Percentiles rank a stretch among this genome's conserved stretches.
Evolutionary conservation across 345 rosid species (phyloP).

Genomic region (Abelmoschus esculentus): DNA sequence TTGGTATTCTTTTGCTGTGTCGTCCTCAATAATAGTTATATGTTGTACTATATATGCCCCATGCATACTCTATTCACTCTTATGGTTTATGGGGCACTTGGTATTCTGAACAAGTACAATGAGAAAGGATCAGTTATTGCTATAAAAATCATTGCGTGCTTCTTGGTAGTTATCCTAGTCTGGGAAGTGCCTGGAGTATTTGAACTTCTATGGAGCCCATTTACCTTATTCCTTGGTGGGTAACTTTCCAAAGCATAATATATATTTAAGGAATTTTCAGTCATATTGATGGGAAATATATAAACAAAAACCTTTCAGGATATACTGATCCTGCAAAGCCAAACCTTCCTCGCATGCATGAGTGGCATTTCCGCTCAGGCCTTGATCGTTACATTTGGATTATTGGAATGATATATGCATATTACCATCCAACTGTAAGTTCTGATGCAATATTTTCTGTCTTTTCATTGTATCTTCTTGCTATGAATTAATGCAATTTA

Average conservation of each 20-base stretch:
- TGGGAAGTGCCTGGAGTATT: slow-evolving; percentile 98
- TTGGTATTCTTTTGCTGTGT: slow-evolving; percentile 80
- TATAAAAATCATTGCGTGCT: slow-evolving; percentile 60
- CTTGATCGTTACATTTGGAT: slow-evolving; percentile 99
- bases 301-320: slow-evolving; percentile 44
- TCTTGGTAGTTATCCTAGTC: slow-evolving; percentile 71
- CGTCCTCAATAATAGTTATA: slow-evolving; percentile 81
- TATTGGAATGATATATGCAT: slow-evolving; percentile 95
- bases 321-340: slow-evolving; percentile 89
- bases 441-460: slow-evolving; percentile 6
- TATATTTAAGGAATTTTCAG: not conserved
- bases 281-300: slow-evolving; percentile 7
- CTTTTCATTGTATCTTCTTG: slow-evolving; percentile 1
- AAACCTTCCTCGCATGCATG: slow-evolving; percentile 59
- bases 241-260: slow-evolving; percentile 17
- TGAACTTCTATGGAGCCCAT: slow-evolving; percentile 91
- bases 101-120: slow-evolving; percentile 82
- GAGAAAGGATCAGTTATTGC: slow-evolving; percentile 76
- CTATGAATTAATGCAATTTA: not conserved
- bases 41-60: slow-evolving; percentile 94
- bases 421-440: slow-evolving; percentile 96
- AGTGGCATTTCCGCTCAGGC: slow-evolving; percentile 99
- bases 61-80: slow-evolving; percentile 99
- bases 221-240: slow-evolving; percentile 78
- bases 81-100: slow-evolving; percentile 95